Conservation (phyloP, 371 early-diverging fungal species). For the Mucor irregularis region DNA sequence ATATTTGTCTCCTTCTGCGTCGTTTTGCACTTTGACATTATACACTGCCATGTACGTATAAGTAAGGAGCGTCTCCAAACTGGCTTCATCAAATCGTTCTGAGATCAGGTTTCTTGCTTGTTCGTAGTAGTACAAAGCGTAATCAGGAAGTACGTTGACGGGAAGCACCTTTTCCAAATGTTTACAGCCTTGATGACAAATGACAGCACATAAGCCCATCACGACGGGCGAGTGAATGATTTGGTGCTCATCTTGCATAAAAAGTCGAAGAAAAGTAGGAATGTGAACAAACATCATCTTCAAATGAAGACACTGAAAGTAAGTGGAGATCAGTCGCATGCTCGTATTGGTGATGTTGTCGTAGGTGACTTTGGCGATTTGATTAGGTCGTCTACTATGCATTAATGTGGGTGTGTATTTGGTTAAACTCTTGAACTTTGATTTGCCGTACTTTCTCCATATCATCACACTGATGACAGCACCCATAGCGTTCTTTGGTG, state of each 20-base stretch:
- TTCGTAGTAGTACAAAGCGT: slow-evolving; percentile 33
- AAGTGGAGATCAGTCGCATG: slow-evolving; percentile 24
- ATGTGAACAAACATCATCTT: slow-evolving; percentile 25
- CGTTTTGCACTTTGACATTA: slow-evolving; percentile 17
- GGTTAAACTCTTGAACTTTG: slow-evolving; percentile 25
- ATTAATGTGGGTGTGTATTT: slow-evolving; percentile 8
- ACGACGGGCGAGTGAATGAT: slow-evolving; percentile 26
- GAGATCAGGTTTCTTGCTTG: slow-evolving; percentile 27
- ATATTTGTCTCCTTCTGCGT: slow-evolving; percentile 16
- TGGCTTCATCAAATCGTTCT: slow-evolving; percentile 39
- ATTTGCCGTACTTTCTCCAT: slow-evolving; percentile 37
- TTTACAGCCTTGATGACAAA: slow-evolving; percentile 27
- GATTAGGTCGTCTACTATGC: background rate
- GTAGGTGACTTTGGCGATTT: background rate
- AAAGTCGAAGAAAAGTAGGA: slow-evolving; percentile 21
- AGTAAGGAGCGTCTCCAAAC: slow-evolving; percentile 25
- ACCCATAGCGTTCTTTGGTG: background rate
- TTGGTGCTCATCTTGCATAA: slow-evolving; percentile 3
- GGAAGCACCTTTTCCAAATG: slow-evolving; percentile 22
- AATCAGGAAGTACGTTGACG: slow-evolving; percentile 5
- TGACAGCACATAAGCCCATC: slow-evolving; percentile 31
- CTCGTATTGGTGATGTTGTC: slow-evolving; percentile 7
- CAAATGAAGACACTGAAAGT: slow-evolving; percentile 29
- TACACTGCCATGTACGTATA: slow-evolving; percentile 28
- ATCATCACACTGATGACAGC: slow-evolving; percentile 18